These are phyloP conservation scores for Kingdonia uniflora DNA, from an alignment of 164 flowering plant species.

Conservation along the genomic window DNA sequence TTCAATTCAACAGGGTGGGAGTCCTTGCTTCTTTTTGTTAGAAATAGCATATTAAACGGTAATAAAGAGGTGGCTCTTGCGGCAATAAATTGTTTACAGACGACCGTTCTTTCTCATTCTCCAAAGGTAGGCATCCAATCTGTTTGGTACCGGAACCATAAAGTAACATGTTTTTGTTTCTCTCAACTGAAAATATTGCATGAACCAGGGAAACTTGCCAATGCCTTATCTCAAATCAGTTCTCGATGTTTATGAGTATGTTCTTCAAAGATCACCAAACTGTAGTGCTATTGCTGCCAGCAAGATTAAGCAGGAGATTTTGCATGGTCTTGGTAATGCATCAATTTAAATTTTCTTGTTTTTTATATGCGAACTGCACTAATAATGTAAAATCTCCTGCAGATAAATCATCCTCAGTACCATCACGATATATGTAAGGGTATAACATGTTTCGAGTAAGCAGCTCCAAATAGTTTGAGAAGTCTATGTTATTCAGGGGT, in stretches of 20 bases:
- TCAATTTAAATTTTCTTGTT: not conserved
- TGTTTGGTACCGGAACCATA: not conserved
- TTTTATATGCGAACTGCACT: not conserved
- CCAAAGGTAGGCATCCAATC: conserved; percentile 42
- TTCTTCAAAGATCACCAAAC: conserved; percentile 45
- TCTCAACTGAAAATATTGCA: conserved; percentile 1
- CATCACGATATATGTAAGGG: too few species aligned
- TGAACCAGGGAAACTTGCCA: conserved; percentile 83
- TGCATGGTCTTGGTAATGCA: conserved; percentile 76
- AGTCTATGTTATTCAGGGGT: too few species aligned
- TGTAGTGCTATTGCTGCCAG: conserved; percentile 30
- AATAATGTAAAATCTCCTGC: too few species aligned
- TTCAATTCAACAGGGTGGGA: conserved; percentile 73
- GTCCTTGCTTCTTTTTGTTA: conserved; percentile 58
- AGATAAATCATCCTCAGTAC: too few species aligned
- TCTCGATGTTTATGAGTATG: conserved; percentile 66
- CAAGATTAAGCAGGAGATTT: conserved; percentile 89
- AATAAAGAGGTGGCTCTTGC: conserved; percentile 98
- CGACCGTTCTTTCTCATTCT: conserved; percentile 74
- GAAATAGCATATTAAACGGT: conserved; percentile 67
- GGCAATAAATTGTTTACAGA: conserved; percentile 83
- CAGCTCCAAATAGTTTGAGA: too few species aligned
- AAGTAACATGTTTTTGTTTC: conserved; percentile 1
- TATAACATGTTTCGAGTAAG: too few species aligned
- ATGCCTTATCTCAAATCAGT: conserved; percentile 64